phyloP scores from a whole-genome alignment of 163 green algal genomes.

The Chlorella variabilis region DNA sequence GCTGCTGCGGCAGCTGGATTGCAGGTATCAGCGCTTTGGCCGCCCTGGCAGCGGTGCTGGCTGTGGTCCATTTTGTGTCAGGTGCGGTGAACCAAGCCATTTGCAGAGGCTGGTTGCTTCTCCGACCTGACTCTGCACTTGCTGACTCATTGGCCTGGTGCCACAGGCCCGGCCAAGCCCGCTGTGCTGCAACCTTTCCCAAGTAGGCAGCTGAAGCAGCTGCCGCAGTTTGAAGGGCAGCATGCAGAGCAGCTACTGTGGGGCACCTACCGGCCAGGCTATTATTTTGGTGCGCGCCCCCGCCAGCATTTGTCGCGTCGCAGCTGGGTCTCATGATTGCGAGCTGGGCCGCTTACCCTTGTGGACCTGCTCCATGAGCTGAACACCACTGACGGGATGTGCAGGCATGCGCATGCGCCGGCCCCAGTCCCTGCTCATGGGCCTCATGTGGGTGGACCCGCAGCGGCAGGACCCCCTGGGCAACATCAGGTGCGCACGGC shows the following conservation, averaged over 20 bases:
- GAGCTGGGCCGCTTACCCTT: not conserved
- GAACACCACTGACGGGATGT: too few relatives aligned
- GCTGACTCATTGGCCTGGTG: not conserved
- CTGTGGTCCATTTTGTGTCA: not conserved
- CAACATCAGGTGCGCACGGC: conserved; percentile 24
- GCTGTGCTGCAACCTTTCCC: conserved; percentile 16
- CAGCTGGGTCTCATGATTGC: too few relatives aligned
- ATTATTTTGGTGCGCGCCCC: conserved; percentile 92
- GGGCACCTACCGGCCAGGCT: conserved; percentile 89
- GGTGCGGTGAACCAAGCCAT: not conserved
- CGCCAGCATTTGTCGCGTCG: too few relatives aligned
- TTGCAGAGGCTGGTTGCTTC: too few relatives aligned
- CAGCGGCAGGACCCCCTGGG: conserved; percentile 41
- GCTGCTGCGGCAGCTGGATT: too few relatives aligned
- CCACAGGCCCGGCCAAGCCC: not conserved
- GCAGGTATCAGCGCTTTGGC: too few relatives aligned
- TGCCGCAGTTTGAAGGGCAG: conserved; percentile 71
- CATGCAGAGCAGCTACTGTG: conserved; percentile 82
- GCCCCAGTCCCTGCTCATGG: conserved; percentile 75
- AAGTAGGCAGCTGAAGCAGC: conserved; percentile 2
- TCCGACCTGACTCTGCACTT: not conserved
- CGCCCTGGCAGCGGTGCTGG: not conserved
- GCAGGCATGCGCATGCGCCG: conserved; percentile 61
- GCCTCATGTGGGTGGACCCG: conserved; percentile 91
- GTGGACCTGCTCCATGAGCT: too few relatives aligned